phyloP scores from a whole-genome alignment of 192 early-diverging fungal species.

The Geranomyces variabilis region DNA sequence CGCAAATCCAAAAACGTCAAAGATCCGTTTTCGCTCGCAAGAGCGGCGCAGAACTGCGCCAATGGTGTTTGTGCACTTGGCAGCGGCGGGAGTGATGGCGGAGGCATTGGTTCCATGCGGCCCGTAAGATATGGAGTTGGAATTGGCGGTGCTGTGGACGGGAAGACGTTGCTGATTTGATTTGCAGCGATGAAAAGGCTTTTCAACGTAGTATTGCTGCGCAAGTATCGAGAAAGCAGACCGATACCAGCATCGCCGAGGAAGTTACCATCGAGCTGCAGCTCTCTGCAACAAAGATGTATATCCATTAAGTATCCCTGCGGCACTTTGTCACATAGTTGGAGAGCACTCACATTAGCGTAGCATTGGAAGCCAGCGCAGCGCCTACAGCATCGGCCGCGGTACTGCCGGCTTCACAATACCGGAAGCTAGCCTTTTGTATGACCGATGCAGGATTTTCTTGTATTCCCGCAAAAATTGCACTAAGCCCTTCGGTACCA shows the following conservation, averaged over 20 bases:
- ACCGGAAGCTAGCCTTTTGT: constrained; percentile 34
- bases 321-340: neutral
- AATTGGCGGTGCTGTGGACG: neutral
- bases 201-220: constrained; percentile 43
- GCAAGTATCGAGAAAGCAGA: constrained; percentile 30
- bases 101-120: constrained; percentile 8
- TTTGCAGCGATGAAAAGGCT: constrained; percentile 40
- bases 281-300: constrained; percentile 32
- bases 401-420: constrained; percentile 38
- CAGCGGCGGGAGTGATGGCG: constrained; percentile 10
- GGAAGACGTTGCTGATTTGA: constrained; percentile 36
- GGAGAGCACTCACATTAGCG: neutral
- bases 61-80: constrained; percentile 16
- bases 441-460: constrained; percentile 27
- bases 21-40: constrained; percentile 32
- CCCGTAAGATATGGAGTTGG: neutral
- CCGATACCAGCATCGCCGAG: constrained; percentile 41
- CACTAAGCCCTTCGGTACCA: constrained; percentile 26
- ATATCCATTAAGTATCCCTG: too few species aligned
- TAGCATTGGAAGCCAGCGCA: constrained; percentile 14
- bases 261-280: constrained; percentile 40
- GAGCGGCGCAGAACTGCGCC: constrained; percentile 29
- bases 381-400: constrained; percentile 34
- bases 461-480: constrained; percentile 35
- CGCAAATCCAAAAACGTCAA: constrained; percentile 40